Evolutionary conservation across 495 filamentous ascomycete genomes (phyloP), one percentile per base, ranked within the genome.

Genomic region (Xylaria intraflava): DNA sequence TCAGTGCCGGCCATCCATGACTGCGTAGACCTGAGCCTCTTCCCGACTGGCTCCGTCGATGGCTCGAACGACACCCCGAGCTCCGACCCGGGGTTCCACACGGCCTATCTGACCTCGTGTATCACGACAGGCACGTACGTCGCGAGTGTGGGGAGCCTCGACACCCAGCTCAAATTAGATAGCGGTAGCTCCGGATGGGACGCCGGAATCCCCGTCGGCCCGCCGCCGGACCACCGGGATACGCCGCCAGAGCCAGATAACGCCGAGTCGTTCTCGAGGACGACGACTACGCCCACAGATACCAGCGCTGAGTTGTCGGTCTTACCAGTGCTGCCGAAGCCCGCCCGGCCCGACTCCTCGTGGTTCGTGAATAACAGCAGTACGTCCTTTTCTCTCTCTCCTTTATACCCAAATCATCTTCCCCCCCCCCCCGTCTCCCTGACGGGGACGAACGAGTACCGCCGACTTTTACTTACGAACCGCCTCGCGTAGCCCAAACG

Each of bases 401-500:
- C 14, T 39, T 39, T 14, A 39, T 39, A 39, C n/a, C n/a, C n/a
- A n/a, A n/a, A 14, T 3, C 17, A 14, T 19, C 35, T 6, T 19
- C 35, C 12, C 35, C 14, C 35, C 12, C 35, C 35, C 35, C 35
- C 12, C 35, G 12, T 19, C 35, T 29, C 27, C 27, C n/a, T n/a
- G n/a, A n/a, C n/a, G n/a, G n/a, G n/a, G n/a, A n/a, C n/a, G n/a
- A n/a, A n/a, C n/a, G n/a, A n/a, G n/a, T n/a, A n/a, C n/a, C n/a
- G n/a, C n/a, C 45, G 24, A 56, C 33, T 9, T 10, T 31, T n/a
- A 20, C n/a, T 29, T 29, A 9, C 4, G 4, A 14, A 19, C 14
- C 24, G 3, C 40, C 12, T 7, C 8, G 20, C 44, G 7, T 20
- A 53, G 51, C 30, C 66, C 59, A 70, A 54, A 55, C 66, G 4